A percentile compares a stretch with the other conserved stretches of the same genome.
phyloP scores from a whole-genome alignment of 352 stramenopile genomes.

The Globisporangium carolinianum region DNA sequence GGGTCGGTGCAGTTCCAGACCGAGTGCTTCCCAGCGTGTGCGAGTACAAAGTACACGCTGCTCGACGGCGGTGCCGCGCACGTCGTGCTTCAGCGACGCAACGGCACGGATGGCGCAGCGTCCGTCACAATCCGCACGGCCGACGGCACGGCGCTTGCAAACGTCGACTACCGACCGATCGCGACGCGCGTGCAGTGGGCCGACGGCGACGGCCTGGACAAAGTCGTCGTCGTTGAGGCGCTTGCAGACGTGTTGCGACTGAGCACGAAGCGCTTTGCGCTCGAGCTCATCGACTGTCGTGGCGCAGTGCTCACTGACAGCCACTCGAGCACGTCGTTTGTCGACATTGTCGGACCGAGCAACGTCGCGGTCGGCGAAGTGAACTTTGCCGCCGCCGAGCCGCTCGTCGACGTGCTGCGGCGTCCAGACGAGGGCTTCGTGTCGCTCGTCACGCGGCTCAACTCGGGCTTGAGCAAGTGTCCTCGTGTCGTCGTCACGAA shows the following conservation, averaged over 20 bases:
- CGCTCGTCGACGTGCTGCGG: slow-evolving; percentile 24
- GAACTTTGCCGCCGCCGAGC: slow-evolving; percentile 38
- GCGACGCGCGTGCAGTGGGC: slow-evolving; percentile 31
- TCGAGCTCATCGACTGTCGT: slow-evolving; percentile 26
- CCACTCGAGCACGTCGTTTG: slow-evolving; percentile 27
- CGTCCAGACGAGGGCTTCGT: slow-evolving; percentile 45
- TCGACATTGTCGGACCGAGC: slow-evolving; percentile 36
- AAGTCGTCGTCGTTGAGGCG: slow-evolving; percentile 38
- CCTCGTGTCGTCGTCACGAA: slow-evolving; percentile 28
- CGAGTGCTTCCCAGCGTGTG: slow-evolving; percentile 61
- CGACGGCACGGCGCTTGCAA: slow-evolving; percentile 35
- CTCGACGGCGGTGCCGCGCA: slow-evolving; percentile 37
- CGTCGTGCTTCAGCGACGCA: slow-evolving; percentile 46
- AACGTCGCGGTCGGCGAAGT: slow-evolving; percentile 34
- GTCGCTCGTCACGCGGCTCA: slow-evolving; percentile 33
- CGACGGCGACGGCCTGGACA: slow-evolving; percentile 41
- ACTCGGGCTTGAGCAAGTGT: slow-evolving; percentile 46
- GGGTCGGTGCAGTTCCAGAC: slow-evolving; percentile 57
- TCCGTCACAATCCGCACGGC: slow-evolving; percentile 35
- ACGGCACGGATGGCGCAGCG: slow-evolving; percentile 37
- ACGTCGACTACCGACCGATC: slow-evolving; percentile 44
- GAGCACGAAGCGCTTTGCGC: slow-evolving; percentile 20
- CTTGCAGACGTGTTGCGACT: slow-evolving; percentile 26
- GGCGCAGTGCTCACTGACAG: slow-evolving; percentile 16
- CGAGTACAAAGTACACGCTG: slow-evolving; percentile 33